Base-by-base conservation (phyloP, 2,329 filamentous ascomycete species). In the Apiospora aurea region DNA sequence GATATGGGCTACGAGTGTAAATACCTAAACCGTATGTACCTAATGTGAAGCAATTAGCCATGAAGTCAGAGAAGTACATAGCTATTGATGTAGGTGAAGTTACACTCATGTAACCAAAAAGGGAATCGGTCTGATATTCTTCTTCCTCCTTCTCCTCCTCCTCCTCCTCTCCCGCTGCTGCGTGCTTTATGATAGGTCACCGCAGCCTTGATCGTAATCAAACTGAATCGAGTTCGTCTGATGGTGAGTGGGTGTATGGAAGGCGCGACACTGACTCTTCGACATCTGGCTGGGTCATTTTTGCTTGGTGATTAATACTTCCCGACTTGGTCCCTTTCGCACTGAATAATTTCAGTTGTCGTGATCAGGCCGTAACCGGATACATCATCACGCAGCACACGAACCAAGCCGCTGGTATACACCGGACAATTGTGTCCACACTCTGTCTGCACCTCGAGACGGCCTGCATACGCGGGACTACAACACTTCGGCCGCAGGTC, bases 121-220 rank as follows among this genome's bases (percentile, higher is more conserved):
- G 10, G 18, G 10, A 26, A 61, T 61, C 7, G 18, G 29, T 61
- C 16, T 21, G 53, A 16, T 38, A 21, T n/a, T 41, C 29, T 49
- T 49, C 18, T 49, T 49, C 1, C 7, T 49, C 7, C 21, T 21
- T 1, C n/a, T 10, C 34, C 16, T 64, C 18, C 26, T n/a, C 16
- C 29, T 41, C 21, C 57, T 29, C 7, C 3, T 29, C 26, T 29
- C 26, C 26, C 26, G 26, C 26, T 29, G 26, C 26, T 24, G 21
- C 34, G 3, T 64, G 44, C 51, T 49, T 72, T 74, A 71, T 75
- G 67, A 69, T 26, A 69, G 43, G 67, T 69, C 67, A 69, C 44
- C 38, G 14, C 67, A 69, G 38, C 66, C 24, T 44, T 47, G 66
- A 26, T 46, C 29, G 24, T 14, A 68, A 68, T 47, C 66, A 47